Percentiles rank a stretch among this genome's conserved stretches.
Conservation (phyloP, 371 early-diverging fungal species). For the Mortierella sp. region DNA sequence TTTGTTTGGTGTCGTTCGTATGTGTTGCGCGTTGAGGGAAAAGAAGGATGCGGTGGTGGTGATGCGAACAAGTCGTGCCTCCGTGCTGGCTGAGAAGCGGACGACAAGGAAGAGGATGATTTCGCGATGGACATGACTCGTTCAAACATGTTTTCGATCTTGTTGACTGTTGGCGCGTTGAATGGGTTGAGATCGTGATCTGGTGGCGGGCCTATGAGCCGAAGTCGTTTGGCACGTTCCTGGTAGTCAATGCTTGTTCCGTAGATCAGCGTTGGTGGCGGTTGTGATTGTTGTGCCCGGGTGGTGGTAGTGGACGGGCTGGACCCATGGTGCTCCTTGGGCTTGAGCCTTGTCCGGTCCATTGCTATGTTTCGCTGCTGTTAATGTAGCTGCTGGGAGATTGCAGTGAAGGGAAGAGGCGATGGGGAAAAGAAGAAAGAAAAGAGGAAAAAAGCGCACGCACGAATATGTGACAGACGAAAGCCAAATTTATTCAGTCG, state of each 20-base stretch:
- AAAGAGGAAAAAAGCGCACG: background rate
- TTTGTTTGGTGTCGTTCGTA: background rate
- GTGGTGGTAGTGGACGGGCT: background rate
- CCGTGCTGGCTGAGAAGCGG: background rate
- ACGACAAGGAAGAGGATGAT: background rate
- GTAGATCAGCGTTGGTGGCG: slow-evolving; percentile 13
- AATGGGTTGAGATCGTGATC: slow-evolving; percentile 42
- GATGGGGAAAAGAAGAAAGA: background rate
- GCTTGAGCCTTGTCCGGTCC: background rate
- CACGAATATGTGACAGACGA: background rate
- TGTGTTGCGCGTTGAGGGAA: background rate
- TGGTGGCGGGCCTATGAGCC: slow-evolving; percentile 30
- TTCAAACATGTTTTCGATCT: slow-evolving; percentile 50
- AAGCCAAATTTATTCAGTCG: background rate
- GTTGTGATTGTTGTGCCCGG: slow-evolving; percentile 1
- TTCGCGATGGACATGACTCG: slow-evolving; percentile 48
- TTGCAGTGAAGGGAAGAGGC: background rate
- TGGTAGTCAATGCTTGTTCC: slow-evolving; percentile 39
- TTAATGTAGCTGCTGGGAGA: background rate
- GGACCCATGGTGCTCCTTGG: background rate
- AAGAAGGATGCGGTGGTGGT: background rate
- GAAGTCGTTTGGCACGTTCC: slow-evolving; percentile 33
- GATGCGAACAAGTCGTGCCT: background rate
- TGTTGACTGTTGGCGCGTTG: slow-evolving; percentile 42
- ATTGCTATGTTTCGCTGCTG: background rate